Percentiles rank a stretch among this genome's conserved stretches.
Evolutionary conservation across 352 stramenopile genomes (phyloP).

Genomic region (Globisporangium radiosum): DNA sequence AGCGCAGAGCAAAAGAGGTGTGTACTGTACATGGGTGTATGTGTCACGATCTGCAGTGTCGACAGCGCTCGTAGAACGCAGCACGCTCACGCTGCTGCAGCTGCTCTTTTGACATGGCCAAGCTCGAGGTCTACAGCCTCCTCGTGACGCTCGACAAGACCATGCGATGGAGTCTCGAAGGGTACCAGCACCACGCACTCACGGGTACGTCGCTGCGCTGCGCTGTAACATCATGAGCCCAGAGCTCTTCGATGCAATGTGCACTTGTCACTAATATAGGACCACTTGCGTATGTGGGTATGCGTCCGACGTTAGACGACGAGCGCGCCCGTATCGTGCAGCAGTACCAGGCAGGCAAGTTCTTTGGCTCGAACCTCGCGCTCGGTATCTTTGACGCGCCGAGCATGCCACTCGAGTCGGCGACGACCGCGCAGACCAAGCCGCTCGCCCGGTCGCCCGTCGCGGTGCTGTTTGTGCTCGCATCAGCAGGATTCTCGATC

Average conservation of each 20-base stretch:
- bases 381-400: slow-evolving; percentile 54
- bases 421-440: slow-evolving; percentile 19
- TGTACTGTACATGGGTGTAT: too few species aligned
- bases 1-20: slow-evolving; percentile 1
- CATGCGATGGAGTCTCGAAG: slow-evolving; percentile 34
- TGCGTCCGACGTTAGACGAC: slow-evolving; percentile 19
- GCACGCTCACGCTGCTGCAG: slow-evolving; percentile 12
- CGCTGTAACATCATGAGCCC: too few species aligned
- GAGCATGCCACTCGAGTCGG: slow-evolving; percentile 26
- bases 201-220: slow-evolving; percentile 17
- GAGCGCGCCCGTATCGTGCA: slow-evolving; percentile 48
- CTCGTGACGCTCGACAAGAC: slow-evolving; percentile 32
- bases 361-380: slow-evolving; percentile 55
- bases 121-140: slow-evolving; percentile 62
- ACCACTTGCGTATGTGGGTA: slow-evolving; percentile 1
- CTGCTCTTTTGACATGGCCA: slow-evolving; percentile 56
- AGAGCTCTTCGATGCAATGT: too few species aligned
- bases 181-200: slow-evolving; percentile 50
- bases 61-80: too few species aligned
- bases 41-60: too few species aligned
- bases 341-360: slow-evolving; percentile 49
- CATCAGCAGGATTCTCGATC: slow-evolving; percentile 32
- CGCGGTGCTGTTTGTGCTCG: slow-evolving; percentile 36
- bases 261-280: too few species aligned
- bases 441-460: slow-evolving; percentile 23